phyloP scores from a whole-genome alignment of 2,329 filamentous ascomycete genomes.

The Huntiella abstrusa region DNA sequence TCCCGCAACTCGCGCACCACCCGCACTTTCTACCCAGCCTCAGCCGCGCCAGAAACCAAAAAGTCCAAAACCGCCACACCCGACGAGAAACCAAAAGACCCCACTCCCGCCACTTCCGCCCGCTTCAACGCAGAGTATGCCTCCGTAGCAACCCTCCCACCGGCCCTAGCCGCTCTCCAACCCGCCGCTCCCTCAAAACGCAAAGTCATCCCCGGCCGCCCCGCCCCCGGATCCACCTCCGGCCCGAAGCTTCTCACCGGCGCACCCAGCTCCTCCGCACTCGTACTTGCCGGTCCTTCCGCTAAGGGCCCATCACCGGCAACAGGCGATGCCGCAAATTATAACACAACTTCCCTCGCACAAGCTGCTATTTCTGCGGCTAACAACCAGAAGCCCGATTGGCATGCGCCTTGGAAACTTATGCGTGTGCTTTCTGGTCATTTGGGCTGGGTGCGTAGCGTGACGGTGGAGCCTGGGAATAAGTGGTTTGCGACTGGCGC shows the following conservation, averaged over 20 bases:
- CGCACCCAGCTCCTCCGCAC: slow-evolving; percentile 17
- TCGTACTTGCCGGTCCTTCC: background rate
- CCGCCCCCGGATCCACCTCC: slow-evolving; percentile 10
- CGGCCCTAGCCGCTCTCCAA: slow-evolving; percentile 61
- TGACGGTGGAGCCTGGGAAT: slow-evolving; percentile 89
- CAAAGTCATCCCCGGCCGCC: slow-evolving; percentile 4
- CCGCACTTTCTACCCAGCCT: slow-evolving; percentile 11
- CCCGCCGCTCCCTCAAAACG: slow-evolving; percentile 22
- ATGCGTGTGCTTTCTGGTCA: slow-evolving; percentile 96
- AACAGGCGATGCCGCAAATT: background rate
- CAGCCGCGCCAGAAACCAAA: slow-evolving; percentile 17
- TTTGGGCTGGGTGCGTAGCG: slow-evolving; percentile 75
- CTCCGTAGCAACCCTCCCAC: slow-evolving; percentile 57
- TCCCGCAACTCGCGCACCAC: slow-evolving; percentile 10
- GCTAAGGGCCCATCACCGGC: background rate
- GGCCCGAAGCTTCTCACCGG: slow-evolving; percentile 22
- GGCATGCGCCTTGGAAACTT: slow-evolving; percentile 96
- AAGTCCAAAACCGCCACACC: slow-evolving; percentile 12
- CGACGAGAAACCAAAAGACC: background rate
- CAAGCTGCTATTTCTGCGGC: slow-evolving; percentile 17
- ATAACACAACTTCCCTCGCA: slow-evolving; percentile 15
- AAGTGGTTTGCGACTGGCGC: slow-evolving; percentile 95
- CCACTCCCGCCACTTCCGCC: slow-evolving; percentile 17
- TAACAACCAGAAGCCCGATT: slow-evolving; percentile 52
- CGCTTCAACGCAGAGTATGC: slow-evolving; percentile 59